These are phyloP conservation scores for Fusarium zealandicum DNA, from an alignment of 2,329 filamentous ascomycete species.

Conservation along the genomic window DNA sequence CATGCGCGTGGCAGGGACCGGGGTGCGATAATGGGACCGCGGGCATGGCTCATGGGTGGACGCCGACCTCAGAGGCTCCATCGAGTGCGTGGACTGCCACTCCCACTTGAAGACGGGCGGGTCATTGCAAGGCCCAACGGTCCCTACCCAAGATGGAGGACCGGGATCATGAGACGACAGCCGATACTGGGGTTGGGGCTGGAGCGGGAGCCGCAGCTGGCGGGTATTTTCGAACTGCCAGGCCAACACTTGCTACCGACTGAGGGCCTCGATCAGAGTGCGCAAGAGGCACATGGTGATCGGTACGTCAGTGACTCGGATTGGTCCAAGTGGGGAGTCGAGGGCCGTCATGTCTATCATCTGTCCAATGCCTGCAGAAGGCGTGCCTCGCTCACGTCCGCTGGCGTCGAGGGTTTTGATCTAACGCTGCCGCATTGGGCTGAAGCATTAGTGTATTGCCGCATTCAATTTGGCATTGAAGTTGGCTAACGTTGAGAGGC, in stretches of 20 bases:
- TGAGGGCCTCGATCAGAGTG: constrained; percentile 30
- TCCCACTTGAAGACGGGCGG: constrained; percentile 34
- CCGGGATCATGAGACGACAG: constrained; percentile 40
- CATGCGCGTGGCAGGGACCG: constrained; percentile 32
- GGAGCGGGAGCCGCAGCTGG: constrained; percentile 38
- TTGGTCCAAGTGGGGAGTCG: constrained; percentile 33
- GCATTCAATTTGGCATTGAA: neutral
- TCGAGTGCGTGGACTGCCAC: constrained; percentile 27
- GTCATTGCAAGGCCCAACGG: constrained; percentile 33
- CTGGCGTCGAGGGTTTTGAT: constrained; percentile 9
- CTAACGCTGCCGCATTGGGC: constrained; percentile 3
- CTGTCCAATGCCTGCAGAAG: constrained; percentile 28
- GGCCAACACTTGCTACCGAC: constrained; percentile 17
- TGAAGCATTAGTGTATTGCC: neutral
- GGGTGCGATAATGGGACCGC: constrained; percentile 26
- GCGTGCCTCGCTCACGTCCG: constrained; percentile 20
- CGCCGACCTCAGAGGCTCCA: constrained; percentile 30
- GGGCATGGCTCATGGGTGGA: constrained; percentile 20
- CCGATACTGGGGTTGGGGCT: constrained; percentile 37
- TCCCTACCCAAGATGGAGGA: constrained; percentile 37
- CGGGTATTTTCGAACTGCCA: constrained; percentile 33
- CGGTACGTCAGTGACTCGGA: constrained; percentile 35
- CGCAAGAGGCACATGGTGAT: constrained; percentile 27
- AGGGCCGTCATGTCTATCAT: constrained; percentile 31
- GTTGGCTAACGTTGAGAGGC: constrained; percentile 1